Conservation (phyloP, 2,329 filamentous ascomycete genomes). For the Aspergillus pseudoterreus region DNA sequence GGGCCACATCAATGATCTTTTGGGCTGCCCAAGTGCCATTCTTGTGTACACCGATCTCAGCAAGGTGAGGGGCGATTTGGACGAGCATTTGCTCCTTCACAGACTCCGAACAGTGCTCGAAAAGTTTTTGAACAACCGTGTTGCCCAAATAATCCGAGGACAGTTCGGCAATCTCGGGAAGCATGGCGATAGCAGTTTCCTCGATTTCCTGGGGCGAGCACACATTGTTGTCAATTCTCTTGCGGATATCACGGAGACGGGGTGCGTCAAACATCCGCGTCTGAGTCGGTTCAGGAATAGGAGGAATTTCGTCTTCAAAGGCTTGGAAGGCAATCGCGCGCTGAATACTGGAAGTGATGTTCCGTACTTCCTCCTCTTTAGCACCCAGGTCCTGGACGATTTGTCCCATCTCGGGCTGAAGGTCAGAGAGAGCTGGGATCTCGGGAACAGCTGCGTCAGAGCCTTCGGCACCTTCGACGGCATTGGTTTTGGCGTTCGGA, state of each 20-base stretch:
- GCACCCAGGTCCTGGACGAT: slow-evolving; percentile 90
- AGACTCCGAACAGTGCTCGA: slow-evolving; percentile 89
- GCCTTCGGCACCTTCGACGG: slow-evolving; percentile 28
- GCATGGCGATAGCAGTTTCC: slow-evolving; percentile 86
- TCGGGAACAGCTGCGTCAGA: slow-evolving; percentile 41
- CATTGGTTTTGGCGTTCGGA: slow-evolving; percentile 55
- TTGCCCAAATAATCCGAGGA: slow-evolving; percentile 96
- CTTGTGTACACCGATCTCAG: slow-evolving; percentile 97
- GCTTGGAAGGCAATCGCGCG: slow-evolving; percentile 69
- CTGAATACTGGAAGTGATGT: slow-evolving; percentile 71
- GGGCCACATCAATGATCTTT: slow-evolving; percentile 97
- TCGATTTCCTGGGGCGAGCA: slow-evolving; percentile 85
- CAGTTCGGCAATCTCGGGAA: slow-evolving; percentile 92
- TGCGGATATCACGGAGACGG: slow-evolving; percentile 90
- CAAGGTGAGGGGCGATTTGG: slow-evolving; percentile 84
- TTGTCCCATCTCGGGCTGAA: slow-evolving; percentile 75
- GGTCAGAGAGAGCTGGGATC: slow-evolving; percentile 70
- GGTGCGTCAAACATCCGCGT: slow-evolving; percentile 89
- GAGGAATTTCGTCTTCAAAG: slow-evolving; percentile 80
- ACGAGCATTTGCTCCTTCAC: slow-evolving; percentile 87
- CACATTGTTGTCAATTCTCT: slow-evolving; percentile 93
- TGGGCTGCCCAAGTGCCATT: slow-evolving; percentile 99
- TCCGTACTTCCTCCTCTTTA: slow-evolving; percentile 68
- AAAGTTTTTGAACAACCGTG: slow-evolving; percentile 98
- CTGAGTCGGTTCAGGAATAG: slow-evolving; percentile 82